These are phyloP conservation scores for Phaeolepiota aurea DNA, from an alignment of 768 basidiomycete species.

Conservation along the genomic window DNA sequence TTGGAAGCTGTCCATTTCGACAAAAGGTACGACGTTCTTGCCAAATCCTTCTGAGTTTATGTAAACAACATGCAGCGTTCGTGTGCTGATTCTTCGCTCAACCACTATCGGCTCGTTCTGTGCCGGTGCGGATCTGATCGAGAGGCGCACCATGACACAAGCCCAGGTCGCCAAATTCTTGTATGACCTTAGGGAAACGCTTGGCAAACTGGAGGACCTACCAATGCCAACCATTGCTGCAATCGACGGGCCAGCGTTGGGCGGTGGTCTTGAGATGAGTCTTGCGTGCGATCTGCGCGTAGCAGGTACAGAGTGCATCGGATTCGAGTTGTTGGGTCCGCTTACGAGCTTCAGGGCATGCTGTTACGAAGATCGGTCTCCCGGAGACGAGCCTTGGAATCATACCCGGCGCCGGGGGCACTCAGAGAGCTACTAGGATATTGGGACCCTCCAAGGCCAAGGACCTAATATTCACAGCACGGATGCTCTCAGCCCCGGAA, in stretches of 20 bases:
- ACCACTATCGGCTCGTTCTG: conserved; percentile 77
- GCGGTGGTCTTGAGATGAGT: conserved; percentile 85
- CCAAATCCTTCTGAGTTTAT: too few relatives aligned
- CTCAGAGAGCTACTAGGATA: conserved; percentile 72
- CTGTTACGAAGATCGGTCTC: conserved; percentile 79
- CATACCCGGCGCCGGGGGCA: conserved; percentile 88
- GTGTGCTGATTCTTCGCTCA: conserved; percentile 79
- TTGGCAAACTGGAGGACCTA: conserved; percentile 71
- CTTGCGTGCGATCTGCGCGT: conserved; percentile 88
- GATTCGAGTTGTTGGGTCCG: background rate
- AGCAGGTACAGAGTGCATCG: conserved; percentile 73
- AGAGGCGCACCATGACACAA: conserved; percentile 77
- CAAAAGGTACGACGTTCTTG: conserved; percentile 44
- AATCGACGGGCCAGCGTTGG: conserved; percentile 88
- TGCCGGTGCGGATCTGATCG: conserved; percentile 84
- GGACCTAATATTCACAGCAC: conserved; percentile 79
- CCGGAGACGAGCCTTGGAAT: conserved; percentile 77
- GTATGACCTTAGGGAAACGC: conserved; percentile 57
- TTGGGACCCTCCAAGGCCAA: conserved; percentile 78
- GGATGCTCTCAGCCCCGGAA: conserved; percentile 55
- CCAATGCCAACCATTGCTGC: conserved; percentile 89
- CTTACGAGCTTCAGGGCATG: conserved; percentile 29
- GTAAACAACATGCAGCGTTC: conserved; percentile 35
- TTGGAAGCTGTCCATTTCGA: conserved; percentile 61
- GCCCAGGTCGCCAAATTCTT: conserved; percentile 73